phyloP scores from a whole-genome alignment of 2,329 filamentous ascomycete species.

The Albifimbria verrucaria region DNA sequence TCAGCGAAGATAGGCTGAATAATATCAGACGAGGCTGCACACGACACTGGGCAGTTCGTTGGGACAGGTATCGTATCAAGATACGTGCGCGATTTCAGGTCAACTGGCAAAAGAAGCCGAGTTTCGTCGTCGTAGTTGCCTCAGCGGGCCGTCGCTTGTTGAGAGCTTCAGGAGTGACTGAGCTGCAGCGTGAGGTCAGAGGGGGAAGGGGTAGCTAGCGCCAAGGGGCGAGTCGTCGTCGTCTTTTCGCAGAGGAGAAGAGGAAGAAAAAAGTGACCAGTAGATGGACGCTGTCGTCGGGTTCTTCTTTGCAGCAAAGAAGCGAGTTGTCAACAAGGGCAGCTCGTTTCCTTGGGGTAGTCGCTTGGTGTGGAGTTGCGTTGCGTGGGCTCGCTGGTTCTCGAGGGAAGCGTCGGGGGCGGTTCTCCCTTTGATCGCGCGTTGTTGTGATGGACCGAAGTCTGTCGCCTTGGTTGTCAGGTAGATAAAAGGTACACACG shows the following conservation, averaged over 20 bases:
- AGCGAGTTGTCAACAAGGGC: neutral
- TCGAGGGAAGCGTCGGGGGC: neutral
- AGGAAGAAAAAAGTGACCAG: neutral
- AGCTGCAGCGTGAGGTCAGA: neutral
- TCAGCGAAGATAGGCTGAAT: conserved; percentile 4
- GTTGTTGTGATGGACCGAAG: neutral
- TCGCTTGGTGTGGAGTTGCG: neutral
- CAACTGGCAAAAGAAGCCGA: neutral
- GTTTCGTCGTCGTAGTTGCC: conserved; percentile 30
- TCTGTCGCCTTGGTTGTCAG: neutral
- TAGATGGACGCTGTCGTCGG: neutral
- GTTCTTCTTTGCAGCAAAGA: no score
- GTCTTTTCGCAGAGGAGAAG: neutral
- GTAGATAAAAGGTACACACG: neutral
- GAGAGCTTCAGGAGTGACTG: conserved; percentile 5
- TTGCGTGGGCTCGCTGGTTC: neutral
- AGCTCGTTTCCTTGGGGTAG: neutral
- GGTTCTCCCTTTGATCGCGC: neutral
- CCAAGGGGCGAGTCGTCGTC: neutral
- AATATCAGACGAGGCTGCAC: conserved; percentile 13
- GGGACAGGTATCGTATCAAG: neutral
- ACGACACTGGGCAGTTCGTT: neutral
- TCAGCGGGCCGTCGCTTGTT: conserved; percentile 23
- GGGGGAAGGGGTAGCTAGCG: neutral
- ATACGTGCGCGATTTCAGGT: neutral